Percentiles rank a stretch among this genome's conserved stretches.
Evolutionary conservation across 805 yeast genomes (phyloP).

Genomic region (Maudiozyma turicensis): DNA sequence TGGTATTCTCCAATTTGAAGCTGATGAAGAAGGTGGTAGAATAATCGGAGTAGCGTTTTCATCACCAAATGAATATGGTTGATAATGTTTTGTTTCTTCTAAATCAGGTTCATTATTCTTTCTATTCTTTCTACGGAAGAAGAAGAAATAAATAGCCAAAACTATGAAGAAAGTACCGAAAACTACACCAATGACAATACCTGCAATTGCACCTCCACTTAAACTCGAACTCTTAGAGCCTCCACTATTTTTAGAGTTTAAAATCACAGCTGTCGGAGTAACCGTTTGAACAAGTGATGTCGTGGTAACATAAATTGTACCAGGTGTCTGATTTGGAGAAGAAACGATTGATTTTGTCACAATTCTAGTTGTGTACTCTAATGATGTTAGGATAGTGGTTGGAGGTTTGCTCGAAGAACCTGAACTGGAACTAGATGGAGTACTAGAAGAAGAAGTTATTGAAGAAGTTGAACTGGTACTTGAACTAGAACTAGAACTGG

Average conservation of each 20-base stretch:
- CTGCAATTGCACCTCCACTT: constrained; percentile 47
- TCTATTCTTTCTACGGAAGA: constrained; percentile 25
- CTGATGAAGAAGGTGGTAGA: constrained; percentile 9
- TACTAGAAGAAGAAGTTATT: background rate
- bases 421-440: background rate
- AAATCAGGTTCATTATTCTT: constrained; percentile 20
- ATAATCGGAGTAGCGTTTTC: constrained; percentile 23
- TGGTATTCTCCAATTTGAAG: constrained; percentile 10
- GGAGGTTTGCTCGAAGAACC: background rate
- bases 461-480: background rate
- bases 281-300: constrained; percentile 18
- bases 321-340: constrained; percentile 12
- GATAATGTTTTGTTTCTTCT: constrained; percentile 33
- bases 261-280: constrained; percentile 4
- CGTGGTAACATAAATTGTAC: constrained; percentile 20
- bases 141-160: constrained; percentile 33
- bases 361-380: constrained; percentile 17
- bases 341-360: constrained; percentile 20
- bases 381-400: constrained; percentile 11
- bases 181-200: constrained; percentile 46
- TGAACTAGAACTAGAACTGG: background rate
- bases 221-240: constrained; percentile 4
- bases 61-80: constrained; percentile 30
- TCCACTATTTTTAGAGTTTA: background rate
- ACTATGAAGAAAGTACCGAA: constrained; percentile 33